Conservation (phyloP, 1,139 yeast genomes). For the Kodamaea alishanica region DNA sequence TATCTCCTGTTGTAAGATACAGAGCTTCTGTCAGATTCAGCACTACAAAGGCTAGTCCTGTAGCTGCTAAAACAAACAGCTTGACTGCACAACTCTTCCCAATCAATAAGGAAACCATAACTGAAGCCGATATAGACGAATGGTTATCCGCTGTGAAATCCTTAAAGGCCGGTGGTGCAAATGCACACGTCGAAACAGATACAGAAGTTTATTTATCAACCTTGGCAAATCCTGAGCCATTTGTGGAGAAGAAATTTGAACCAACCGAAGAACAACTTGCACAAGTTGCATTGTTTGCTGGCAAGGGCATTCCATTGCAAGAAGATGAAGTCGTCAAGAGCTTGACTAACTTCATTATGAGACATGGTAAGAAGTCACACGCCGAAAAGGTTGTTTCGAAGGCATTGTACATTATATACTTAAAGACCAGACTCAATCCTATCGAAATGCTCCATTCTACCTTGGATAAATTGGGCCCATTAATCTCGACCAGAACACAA, state of each 20-base stretch:
- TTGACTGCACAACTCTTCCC: slow-evolving; percentile 41
- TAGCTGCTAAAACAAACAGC: slow-evolving; percentile 11
- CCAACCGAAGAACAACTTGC: slow-evolving; percentile 61
- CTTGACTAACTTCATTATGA: slow-evolving; percentile 85
- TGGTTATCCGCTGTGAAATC: slow-evolving; percentile 63
- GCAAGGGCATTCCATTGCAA: slow-evolving; percentile 56
- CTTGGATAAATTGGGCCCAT: slow-evolving; percentile 80
- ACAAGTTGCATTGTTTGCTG: slow-evolving; percentile 49
- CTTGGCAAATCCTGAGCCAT: slow-evolving; percentile 33
- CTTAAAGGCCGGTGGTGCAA: slow-evolving; percentile 44
- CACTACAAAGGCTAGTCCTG: slow-evolving; percentile 10
- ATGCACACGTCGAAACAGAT: slow-evolving; percentile 31
- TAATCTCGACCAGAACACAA: slow-evolving; percentile 72
- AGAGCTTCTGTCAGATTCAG: slow-evolving; percentile 12
- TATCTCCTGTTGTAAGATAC: slow-evolving; percentile 5
- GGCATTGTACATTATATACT: slow-evolving; percentile 77
- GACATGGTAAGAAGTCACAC: slow-evolving; percentile 80
- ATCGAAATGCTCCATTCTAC: slow-evolving; percentile 69
- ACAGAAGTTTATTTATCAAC: slow-evolving; percentile 45
- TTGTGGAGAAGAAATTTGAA: slow-evolving; percentile 39
- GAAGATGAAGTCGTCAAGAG: slow-evolving; percentile 71
- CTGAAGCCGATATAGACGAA: slow-evolving; percentile 59
- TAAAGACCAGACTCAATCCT: slow-evolving; percentile 72
- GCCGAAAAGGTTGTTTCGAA: slow-evolving; percentile 74
- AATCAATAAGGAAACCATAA: slow-evolving; percentile 33